Percentiles rank a stretch among this genome's conserved stretches.
phyloP scores from a whole-genome alignment of 2,329 filamentous ascomycete genomes.

The Fusarium sp. region DNA sequence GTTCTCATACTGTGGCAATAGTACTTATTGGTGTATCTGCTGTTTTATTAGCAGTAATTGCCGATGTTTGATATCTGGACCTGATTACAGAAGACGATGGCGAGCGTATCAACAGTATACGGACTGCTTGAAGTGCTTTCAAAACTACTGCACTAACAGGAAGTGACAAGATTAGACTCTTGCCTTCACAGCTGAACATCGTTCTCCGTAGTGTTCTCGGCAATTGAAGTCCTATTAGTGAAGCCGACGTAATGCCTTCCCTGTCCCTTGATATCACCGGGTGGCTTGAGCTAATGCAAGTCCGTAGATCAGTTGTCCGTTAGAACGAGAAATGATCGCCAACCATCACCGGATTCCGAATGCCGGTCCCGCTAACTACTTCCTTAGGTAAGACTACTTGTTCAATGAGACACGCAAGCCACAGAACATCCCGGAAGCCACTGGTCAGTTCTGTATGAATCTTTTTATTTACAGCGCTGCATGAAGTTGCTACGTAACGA shows the following conservation, averaged over 20 bases:
- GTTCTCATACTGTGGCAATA: too few relatives aligned
- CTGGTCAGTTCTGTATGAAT: not conserved
- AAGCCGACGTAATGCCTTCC: not conserved
- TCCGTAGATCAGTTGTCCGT: rapidly evolving
- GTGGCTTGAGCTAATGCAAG: not conserved
- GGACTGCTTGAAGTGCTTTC: too few relatives aligned
- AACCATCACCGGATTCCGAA: not conserved
- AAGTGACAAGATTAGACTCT: too few relatives aligned
- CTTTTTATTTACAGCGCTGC: rapidly evolving
- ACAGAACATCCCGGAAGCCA: not conserved
- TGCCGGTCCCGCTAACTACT: not conserved
- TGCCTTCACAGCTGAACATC: rapidly evolving
- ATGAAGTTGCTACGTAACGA: not conserved
- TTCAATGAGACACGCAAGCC: not conserved
- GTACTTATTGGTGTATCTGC: too few relatives aligned
- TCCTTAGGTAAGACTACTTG: not conserved
- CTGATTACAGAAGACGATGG: too few relatives aligned
- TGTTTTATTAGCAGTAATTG: too few relatives aligned
- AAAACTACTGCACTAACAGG: too few relatives aligned
- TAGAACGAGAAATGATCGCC: not conserved
- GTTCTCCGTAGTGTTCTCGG: not conserved
- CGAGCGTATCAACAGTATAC: too few relatives aligned
- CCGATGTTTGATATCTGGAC: too few relatives aligned
- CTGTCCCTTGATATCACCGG: not conserved
- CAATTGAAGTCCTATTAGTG: not conserved